These are phyloP conservation scores for Withania somnifera DNA, from an alignment of 305 asterid genomes.

Conservation along the genomic window DNA sequence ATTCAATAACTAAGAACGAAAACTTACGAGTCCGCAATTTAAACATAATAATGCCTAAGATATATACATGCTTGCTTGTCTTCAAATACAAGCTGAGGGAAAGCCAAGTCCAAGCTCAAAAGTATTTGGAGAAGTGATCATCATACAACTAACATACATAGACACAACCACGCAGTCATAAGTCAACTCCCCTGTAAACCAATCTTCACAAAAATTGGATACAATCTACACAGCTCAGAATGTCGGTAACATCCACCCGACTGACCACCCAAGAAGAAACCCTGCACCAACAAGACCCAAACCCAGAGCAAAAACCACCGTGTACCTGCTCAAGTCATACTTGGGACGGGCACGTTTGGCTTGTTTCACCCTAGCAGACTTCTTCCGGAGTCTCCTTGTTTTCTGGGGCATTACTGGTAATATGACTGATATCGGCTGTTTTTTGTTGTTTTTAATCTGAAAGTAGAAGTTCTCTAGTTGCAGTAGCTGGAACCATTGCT, in stretches of 20 bases:
- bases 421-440: slow-evolving; percentile 23
- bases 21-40: too few relatives aligned
- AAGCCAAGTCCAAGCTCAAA: not conserved
- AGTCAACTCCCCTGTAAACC: slow-evolving; percentile 12
- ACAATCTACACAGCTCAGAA: slow-evolving; percentile 24
- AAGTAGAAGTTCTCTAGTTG: slow-evolving; percentile 57
- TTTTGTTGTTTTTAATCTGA: slow-evolving; percentile 41
- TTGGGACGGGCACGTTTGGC: slow-evolving; percentile 17
- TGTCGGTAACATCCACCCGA: slow-evolving; percentile 65
- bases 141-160: not conserved
- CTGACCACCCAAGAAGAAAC: slow-evolving; percentile 66
- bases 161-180: slow-evolving; percentile 6
- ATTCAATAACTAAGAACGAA: too few relatives aligned
- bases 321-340: slow-evolving; percentile 33
- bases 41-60: not conserved
- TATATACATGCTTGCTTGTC: not conserved
- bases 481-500: slow-evolving; percentile 74
- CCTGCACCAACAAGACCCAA: slow-evolving; percentile 90
- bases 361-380: slow-evolving; percentile 20
- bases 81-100: not conserved
- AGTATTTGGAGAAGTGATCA: not conserved
- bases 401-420: slow-evolving; percentile 30
- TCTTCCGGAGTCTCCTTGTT: slow-evolving; percentile 23
- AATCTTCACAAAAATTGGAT: slow-evolving; percentile 11
- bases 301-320: slow-evolving; percentile 57